Conservation (phyloP, 2,329 filamentous ascomycete genomes). For the Colletotrichum cordylinicola region DNA sequence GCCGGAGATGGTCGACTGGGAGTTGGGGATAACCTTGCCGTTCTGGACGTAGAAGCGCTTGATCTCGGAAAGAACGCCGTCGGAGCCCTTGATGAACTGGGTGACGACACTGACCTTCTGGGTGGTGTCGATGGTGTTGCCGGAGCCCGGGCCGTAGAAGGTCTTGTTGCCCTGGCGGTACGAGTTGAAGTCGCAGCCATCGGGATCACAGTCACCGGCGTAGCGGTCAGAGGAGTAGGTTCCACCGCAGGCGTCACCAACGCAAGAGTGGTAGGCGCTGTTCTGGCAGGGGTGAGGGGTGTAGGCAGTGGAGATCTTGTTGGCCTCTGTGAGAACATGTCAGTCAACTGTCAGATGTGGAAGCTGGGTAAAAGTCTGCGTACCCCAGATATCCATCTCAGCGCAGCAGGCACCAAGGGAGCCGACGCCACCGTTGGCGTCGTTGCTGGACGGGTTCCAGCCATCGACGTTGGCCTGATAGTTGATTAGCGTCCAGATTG, state of each 20-base stretch:
- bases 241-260: slow-evolving; percentile 56
- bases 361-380: slow-evolving; percentile 27
- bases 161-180: slow-evolving; percentile 69
- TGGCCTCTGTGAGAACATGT: slow-evolving; percentile 60
- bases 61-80: slow-evolving; percentile 64
- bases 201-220: slow-evolving; percentile 68
- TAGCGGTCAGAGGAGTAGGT: slow-evolving; percentile 61
- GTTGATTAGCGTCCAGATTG: neutral
- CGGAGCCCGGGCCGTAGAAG: slow-evolving; percentile 65
- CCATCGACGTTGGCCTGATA: slow-evolving; percentile 55
- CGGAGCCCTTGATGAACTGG: slow-evolving; percentile 59
- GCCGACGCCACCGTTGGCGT: slow-evolving; percentile 60
- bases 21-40: slow-evolving; percentile 63
- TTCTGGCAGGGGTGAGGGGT: slow-evolving; percentile 70
- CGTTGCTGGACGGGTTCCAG: slow-evolving; percentile 56
- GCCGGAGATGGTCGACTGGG: slow-evolving; percentile 43
- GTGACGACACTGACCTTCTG: slow-evolving; percentile 70
- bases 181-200: slow-evolving; percentile 74
- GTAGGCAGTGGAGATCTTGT: slow-evolving; percentile 66
- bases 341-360: neutral
- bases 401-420: slow-evolving; percentile 61
- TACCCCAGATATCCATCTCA: slow-evolving; percentile 64
- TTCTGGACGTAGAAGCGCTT: slow-evolving; percentile 71
- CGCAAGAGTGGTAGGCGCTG: slow-evolving; percentile 56
- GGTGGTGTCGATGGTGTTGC: slow-evolving; percentile 63